Percentiles rank a stretch among this genome's conserved stretches.
Conservation (phyloP, 331 rosid species). For the Quercus phellos region DNA sequence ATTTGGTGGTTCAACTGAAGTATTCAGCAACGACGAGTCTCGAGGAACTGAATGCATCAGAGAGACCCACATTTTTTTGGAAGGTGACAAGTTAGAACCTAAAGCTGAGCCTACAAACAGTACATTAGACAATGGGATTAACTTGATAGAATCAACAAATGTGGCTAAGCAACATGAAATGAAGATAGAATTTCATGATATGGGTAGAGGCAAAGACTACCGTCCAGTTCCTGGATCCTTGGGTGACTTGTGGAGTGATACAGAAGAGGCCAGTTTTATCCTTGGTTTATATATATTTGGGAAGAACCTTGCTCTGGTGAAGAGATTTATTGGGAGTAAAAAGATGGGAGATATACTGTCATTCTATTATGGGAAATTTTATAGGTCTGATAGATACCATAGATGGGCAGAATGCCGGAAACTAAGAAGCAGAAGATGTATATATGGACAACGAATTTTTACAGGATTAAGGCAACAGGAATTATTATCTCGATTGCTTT, state of each 20-base stretch:
- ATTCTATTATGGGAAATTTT: constrained; percentile 80
- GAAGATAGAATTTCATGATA: constrained; percentile 19
- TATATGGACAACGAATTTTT: constrained; percentile 67
- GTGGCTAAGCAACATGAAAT: constrained; percentile 29
- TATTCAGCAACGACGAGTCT: constrained; percentile 22
- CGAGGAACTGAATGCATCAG: constrained; percentile 18
- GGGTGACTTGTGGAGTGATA: constrained; percentile 51
- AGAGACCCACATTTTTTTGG: constrained; percentile 17
- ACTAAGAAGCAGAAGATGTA: constrained; percentile 53
- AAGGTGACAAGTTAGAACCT: constrained; percentile 16
- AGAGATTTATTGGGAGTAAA: constrained; percentile 57
- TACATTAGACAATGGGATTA: constrained; percentile 12
- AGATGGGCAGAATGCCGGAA: constrained; percentile 80
- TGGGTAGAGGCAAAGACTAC: constrained; percentile 26
- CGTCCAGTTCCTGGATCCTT: constrained; percentile 65
- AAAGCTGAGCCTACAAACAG: constrained; percentile 29
- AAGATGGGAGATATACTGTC: constrained; percentile 67
- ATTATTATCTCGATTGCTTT: constrained; percentile 70
- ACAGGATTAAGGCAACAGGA: constrained; percentile 81
- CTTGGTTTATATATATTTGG: constrained; percentile 85
- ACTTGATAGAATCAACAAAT: constrained; percentile 25
- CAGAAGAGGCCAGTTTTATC: constrained; percentile 67
- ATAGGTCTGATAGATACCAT: constrained; percentile 52
- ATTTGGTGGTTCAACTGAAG: constrained; percentile 23
- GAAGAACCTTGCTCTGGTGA: constrained; percentile 72